Evolutionary conservation across 176 grass and related monocot genomes (phyloP).

Genomic region (Avena eriantha): DNA sequence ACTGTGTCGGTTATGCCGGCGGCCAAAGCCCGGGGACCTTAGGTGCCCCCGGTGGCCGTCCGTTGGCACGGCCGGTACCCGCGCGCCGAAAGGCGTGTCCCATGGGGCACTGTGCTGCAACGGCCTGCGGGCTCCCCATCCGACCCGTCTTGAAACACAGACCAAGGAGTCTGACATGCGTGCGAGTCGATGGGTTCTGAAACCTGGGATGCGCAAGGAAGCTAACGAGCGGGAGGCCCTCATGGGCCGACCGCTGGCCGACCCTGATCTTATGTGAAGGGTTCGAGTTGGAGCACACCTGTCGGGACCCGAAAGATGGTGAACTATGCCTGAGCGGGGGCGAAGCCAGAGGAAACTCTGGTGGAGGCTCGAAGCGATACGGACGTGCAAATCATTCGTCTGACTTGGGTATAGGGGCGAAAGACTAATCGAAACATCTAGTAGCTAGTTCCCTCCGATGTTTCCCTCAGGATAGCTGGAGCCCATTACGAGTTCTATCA

Average conservation of each 20-base stretch:
- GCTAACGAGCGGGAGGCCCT: neutral
- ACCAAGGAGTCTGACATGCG: constrained; percentile 72
- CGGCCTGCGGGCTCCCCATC: constrained; percentile 55
- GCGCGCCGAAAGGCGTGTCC: too few relatives aligned
- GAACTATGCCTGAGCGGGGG: constrained; percentile 68
- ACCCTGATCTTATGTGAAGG: constrained; percentile 67
- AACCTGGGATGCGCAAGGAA: neutral
- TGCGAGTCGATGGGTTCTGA: constrained; percentile 36
- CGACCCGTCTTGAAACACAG: constrained; percentile 84
- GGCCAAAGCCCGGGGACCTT: neutral
- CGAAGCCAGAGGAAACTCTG: too few relatives aligned
- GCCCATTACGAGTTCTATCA: constrained; percentile 66
- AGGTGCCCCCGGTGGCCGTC: neutral
- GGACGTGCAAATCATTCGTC: constrained; percentile 80
- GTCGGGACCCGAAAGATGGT: constrained; percentile 69
- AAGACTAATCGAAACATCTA: constrained; percentile 97
- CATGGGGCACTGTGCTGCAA: constrained; percentile 6
- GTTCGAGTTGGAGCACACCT: constrained; percentile 69
- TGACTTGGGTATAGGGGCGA: constrained; percentile 92
- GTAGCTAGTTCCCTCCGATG: constrained; percentile 88
- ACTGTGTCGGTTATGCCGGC: neutral
- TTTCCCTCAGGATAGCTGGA: constrained; percentile 77
- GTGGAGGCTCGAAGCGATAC: constrained; percentile 48
- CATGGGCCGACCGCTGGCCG: constrained; percentile 53
- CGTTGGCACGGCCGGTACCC: too few relatives aligned